Conservation (phyloP, 1,139 yeast genomes). For the Saccharomyces pastorianus region DNA sequence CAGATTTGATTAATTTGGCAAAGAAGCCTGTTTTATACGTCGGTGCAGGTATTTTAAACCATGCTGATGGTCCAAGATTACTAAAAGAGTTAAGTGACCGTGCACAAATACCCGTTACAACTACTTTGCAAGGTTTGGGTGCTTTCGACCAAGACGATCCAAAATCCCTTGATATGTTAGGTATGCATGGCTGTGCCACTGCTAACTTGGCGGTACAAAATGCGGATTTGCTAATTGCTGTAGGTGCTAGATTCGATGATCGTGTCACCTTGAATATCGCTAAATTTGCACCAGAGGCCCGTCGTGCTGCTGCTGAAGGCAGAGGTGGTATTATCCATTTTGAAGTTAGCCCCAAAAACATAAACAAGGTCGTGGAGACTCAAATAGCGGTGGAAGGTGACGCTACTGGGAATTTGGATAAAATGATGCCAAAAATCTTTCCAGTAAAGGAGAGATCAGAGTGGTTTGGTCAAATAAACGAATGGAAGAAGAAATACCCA, state of each 20-base stretch:
- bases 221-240: slow-evolving; percentile 86
- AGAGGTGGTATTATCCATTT: slow-evolving; percentile 96
- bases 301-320: slow-evolving; percentile 74
- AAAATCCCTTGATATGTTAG: slow-evolving; percentile 89
- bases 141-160: slow-evolving; percentile 88
- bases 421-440: slow-evolving; percentile 62
- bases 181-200: slow-evolving; percentile 96
- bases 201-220: slow-evolving; percentile 91
- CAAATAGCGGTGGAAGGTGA: slow-evolving; percentile 97
- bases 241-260: slow-evolving; percentile 97
- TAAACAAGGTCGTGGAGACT: slow-evolving; percentile 94
- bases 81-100: slow-evolving; percentile 81
- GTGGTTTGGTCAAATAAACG: slow-evolving; percentile 67
- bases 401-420: slow-evolving; percentile 57
- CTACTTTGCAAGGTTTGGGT: slow-evolving; percentile 90
- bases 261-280: slow-evolving; percentile 86
- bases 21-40: slow-evolving; percentile 84
- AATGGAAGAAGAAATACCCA: slow-evolving; percentile 85
- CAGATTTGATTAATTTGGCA: slow-evolving; percentile 68
- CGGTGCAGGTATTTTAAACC: slow-evolving; percentile 82
- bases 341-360: slow-evolving; percentile 92
- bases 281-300: slow-evolving; percentile 91
- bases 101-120: slow-evolving; percentile 91
- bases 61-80: slow-evolving; percentile 71
- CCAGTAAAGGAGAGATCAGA: slow-evolving; percentile 58